Evolutionary conservation across 495 filamentous ascomycete genomes (phyloP), one percentile per base, ranked within the genome.

Genomic region (Aspergillus indologenus): DNA sequence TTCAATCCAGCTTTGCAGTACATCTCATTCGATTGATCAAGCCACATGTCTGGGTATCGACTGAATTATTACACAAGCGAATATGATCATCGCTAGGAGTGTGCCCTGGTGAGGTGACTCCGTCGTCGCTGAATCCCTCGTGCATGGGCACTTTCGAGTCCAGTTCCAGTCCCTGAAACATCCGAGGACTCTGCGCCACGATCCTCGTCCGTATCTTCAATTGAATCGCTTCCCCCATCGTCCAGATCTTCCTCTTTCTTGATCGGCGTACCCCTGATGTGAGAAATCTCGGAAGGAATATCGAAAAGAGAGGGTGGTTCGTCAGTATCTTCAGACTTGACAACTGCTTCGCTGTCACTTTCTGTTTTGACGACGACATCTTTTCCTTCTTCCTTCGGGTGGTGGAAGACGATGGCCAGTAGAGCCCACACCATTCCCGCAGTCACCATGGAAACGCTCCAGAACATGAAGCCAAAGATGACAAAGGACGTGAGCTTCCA

Each of bases 401-500:
- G 55, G 54, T 40, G 56, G 55, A 76, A 71, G 42, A 75, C 66
- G 4, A 73, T 60, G 52, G 71, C 75, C 9, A 87, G 60, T 3
- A 79, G 40, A 2, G 81, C 56, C 87, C 87, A 94, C 0, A 75
- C 81, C 1, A 87, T 1, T 6, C 76, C 70, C 59, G 83, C 77
- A 29, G 85, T 85, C 0, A 81, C 46, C 72, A 96, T 79, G 62
- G 89, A 89, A 1, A 82, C 75, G 9, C 67, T 69, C 92, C 91
- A 97, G 70, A 97, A 96, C 23, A 82, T 46, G 3, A 67, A 72
- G 4, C 83, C 89, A 54, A 88, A 88, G 2, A 88, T 61, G 0
- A 89, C 43, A 60, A 91, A 90, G 12, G 84, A 84, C 1, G 85
- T 68, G 26, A 92, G 58, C 40, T 86, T 84, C 73, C 90, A 86